Percentiles rank a stretch among this genome's conserved stretches.
Evolutionary conservation across 148 eudicot genomes (phyloP).

Genomic region (Cornus controversa): DNA sequence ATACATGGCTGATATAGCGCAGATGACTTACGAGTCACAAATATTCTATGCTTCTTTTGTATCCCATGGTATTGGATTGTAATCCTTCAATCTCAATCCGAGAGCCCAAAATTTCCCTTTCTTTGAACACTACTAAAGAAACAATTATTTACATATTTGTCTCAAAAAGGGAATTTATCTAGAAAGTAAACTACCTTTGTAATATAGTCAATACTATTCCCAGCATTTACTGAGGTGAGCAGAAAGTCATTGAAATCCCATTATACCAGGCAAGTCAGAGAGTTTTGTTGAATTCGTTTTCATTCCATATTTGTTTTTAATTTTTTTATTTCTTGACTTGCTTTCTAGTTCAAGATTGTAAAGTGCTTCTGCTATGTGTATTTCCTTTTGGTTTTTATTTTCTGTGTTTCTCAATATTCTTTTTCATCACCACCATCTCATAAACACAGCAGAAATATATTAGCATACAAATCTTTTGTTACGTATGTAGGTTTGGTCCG

Average conservation of each 20-base stretch:
- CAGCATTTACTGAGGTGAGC: background rate
- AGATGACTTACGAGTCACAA: too few species aligned
- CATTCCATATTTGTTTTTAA: background rate
- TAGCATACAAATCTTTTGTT: background rate
- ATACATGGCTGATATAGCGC: too few species aligned
- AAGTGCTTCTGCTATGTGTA: background rate
- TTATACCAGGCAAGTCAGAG: background rate
- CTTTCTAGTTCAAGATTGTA: background rate
- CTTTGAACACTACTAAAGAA: background rate
- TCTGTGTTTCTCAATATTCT: background rate
- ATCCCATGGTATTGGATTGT: too few species aligned
- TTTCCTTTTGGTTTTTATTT: background rate
- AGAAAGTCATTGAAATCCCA: background rate
- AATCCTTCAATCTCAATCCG: too few species aligned
- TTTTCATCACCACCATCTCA: too few species aligned
- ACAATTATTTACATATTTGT: too few species aligned
- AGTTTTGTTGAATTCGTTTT: background rate
- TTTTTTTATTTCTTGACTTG: too few species aligned
- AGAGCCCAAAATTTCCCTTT: too few species aligned
- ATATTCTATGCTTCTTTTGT: too few species aligned
- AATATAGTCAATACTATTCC: background rate
- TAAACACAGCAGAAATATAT: too few species aligned
- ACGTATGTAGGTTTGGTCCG: slow-evolving; percentile 72
- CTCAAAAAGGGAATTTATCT: background rate
- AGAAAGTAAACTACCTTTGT: background rate